phyloP scores from a whole-genome alignment of 129 eudicot genomes.

The Arctium lappa region DNA sequence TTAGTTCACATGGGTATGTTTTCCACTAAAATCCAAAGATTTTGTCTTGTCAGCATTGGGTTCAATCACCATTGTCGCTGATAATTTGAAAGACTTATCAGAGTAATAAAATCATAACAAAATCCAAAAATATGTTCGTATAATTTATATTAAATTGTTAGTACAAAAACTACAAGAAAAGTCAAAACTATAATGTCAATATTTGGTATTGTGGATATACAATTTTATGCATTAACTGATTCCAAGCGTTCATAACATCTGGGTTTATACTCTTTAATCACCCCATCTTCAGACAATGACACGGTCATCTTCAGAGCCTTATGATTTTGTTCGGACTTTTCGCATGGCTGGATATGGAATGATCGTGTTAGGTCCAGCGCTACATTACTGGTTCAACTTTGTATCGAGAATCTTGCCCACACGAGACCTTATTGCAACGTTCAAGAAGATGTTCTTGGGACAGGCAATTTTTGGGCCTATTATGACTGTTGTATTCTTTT shows the following conservation, averaged over 20 bases:
- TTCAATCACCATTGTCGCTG: neutral
- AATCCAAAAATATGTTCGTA: neutral
- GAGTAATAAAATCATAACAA: neutral
- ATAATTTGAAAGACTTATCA: neutral
- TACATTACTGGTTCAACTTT: slow-evolving; percentile 87
- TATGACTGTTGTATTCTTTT: slow-evolving; percentile 79
- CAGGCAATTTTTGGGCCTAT: slow-evolving; percentile 76
- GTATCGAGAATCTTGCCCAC: slow-evolving; percentile 62
- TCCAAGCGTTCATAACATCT: neutral
- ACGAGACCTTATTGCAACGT: slow-evolving; percentile 59
- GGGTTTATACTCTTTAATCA: neutral
- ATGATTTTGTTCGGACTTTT: slow-evolving; percentile 58
- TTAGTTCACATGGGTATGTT: too few relatives aligned
- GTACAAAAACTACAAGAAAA: neutral
- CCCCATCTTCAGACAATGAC: slow-evolving; percentile 47
- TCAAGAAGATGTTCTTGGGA: slow-evolving; percentile 69
- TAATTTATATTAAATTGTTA: neutral
- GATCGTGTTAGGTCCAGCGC: slow-evolving; percentile 66
- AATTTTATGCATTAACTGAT: neutral
- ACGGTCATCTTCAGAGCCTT: slow-evolving; percentile 47
- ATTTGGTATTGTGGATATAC: neutral
- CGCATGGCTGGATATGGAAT: slow-evolving; percentile 92
- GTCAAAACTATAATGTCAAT: neutral
- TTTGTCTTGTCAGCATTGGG: neutral
- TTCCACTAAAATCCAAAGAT: too few relatives aligned